Evolutionary conservation across 495 filamentous ascomycete species (phyloP).

Genomic region (Penicillium subrubescens): DNA sequence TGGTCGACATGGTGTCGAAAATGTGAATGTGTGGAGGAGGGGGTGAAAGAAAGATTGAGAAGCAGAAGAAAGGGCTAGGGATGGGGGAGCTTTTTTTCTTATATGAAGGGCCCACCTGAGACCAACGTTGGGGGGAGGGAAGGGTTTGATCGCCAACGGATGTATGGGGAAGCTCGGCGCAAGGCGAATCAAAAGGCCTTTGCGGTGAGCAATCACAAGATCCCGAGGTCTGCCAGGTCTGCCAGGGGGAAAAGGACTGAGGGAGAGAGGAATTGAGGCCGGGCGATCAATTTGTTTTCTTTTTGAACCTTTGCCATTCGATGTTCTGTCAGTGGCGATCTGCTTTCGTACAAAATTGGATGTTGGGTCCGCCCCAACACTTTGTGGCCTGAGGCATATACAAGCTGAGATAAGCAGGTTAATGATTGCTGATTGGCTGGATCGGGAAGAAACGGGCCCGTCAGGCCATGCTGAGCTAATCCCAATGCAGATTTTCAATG

Average conservation of each 20-base stretch:
- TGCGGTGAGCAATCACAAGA: slow-evolving; percentile 33
- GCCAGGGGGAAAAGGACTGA: slow-evolving; percentile 6
- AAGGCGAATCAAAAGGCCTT: slow-evolving; percentile 21
- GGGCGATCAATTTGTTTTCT: slow-evolving; percentile 8
- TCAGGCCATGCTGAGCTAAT: slow-evolving; percentile 2
- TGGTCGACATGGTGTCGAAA: slow-evolving; percentile 39
- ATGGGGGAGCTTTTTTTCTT: slow-evolving; percentile 26
- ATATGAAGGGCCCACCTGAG: slow-evolving; percentile 33
- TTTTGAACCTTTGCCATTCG: neutral
- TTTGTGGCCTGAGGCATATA: slow-evolving; percentile 25
- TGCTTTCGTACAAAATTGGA: slow-evolving; percentile 15
- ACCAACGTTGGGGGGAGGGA: slow-evolving; percentile 32
- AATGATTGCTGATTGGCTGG: neutral
- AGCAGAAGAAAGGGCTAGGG: slow-evolving; percentile 3
- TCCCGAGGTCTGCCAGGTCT: slow-evolving; percentile 38
- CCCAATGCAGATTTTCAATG: neutral
- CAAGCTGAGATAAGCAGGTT: neutral
- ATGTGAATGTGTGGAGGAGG: slow-evolving; percentile 1
- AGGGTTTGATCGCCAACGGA: slow-evolving; percentile 29
- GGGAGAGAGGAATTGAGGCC: slow-evolving; percentile 5
- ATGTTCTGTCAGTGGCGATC: slow-evolving; percentile 21
- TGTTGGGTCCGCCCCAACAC: slow-evolving; percentile 42
- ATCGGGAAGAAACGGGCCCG: neutral
- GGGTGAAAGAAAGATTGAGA: slow-evolving; percentile 4
- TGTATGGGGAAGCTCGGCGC: slow-evolving; percentile 24